Evolutionary conservation across 768 basidiomycete species (phyloP).

Genomic region (Podaxis rugospora): DNA sequence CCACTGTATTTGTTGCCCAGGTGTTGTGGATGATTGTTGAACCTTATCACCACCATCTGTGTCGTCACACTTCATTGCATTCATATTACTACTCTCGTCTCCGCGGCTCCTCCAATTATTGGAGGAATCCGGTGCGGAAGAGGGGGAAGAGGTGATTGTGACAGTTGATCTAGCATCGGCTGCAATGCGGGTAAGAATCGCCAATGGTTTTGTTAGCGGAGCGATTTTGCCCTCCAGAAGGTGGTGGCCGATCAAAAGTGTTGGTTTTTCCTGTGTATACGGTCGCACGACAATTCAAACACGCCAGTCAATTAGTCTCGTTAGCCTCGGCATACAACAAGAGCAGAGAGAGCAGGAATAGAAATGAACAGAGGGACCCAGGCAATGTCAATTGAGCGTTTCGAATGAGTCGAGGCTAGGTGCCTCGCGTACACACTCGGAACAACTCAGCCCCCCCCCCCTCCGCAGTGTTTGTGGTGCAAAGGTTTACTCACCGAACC

Average conservation of each 20-base stretch:
- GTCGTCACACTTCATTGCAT: not conserved
- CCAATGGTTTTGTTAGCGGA: slow-evolving; percentile 74
- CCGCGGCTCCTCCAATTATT: not conserved
- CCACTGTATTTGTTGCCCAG: slow-evolving; percentile 37
- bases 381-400: not conserved
- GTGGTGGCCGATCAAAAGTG: slow-evolving; percentile 82
- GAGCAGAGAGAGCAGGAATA: not conserved
- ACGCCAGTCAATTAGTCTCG: not conserved
- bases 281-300: not conserved
- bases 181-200: slow-evolving; percentile 53
- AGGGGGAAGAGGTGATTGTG: not conserved
- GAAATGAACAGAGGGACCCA: not conserved
- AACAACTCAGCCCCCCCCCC: not conserved
- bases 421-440: not conserved
- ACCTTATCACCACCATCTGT: slow-evolving; percentile 5
- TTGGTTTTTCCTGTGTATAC: slow-evolving; percentile 61
- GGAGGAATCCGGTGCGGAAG: not conserved
- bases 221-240: slow-evolving; percentile 85
- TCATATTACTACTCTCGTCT: not conserved
- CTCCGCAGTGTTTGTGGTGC: not conserved
- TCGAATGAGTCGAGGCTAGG: too few relatives aligned
- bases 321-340: not conserved
- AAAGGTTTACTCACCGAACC: slow-evolving; percentile 39
- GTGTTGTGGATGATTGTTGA: not conserved
- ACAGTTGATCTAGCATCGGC: slow-evolving; percentile 12